Evolutionary conservation across 2,329 filamentous ascomycete species (phyloP).

Genomic region (Diplodia mutila): DNA sequence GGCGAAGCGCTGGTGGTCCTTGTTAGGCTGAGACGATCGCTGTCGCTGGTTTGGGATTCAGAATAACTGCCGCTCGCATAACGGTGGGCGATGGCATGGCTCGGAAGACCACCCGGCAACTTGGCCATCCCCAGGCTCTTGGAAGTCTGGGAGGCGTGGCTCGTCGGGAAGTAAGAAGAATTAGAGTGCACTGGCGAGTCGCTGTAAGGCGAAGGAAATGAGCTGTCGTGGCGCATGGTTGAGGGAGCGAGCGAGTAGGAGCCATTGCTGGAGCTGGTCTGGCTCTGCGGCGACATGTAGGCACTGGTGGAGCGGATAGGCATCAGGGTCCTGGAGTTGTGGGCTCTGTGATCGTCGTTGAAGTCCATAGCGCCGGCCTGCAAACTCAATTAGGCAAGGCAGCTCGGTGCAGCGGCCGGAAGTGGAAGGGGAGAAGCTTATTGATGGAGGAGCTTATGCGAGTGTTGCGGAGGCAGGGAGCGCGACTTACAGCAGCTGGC

Average conservation of each 20-base stretch:
- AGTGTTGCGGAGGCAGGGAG: conserved; percentile 21
- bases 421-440: conserved; percentile 24
- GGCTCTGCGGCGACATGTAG: conserved; percentile 17
- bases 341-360: conserved; percentile 22
- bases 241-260: conserved; percentile 5
- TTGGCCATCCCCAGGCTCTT: conserved; percentile 11
- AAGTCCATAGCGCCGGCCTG: conserved; percentile 24
- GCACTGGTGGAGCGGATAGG: conserved; percentile 15
- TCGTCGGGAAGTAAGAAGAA: conserved; percentile 10
- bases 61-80: conserved; percentile 18
- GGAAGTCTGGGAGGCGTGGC: conserved; percentile 2
- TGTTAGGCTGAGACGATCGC: conserved; percentile 7
- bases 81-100: conserved; percentile 6
- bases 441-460: conserved; percentile 23
- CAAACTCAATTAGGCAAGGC: conserved; percentile 23
- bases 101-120: conserved; percentile 3
- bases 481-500: conserved; percentile 21
- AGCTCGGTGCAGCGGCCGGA: conserved; percentile 21
- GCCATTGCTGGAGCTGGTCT: conserved; percentile 18
- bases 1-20: conserved; percentile 19
- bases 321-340: conserved; percentile 17
- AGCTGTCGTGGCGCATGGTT: conserved; percentile 15
- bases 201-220: conserved; percentile 16
- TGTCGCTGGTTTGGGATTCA: conserved; percentile 20
- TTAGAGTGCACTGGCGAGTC: conserved; percentile 16